These are phyloP conservation scores for Penicillium sp. DNA, from an alignment of 2,329 filamentous ascomycete genomes.

Conservation along the genomic window DNA sequence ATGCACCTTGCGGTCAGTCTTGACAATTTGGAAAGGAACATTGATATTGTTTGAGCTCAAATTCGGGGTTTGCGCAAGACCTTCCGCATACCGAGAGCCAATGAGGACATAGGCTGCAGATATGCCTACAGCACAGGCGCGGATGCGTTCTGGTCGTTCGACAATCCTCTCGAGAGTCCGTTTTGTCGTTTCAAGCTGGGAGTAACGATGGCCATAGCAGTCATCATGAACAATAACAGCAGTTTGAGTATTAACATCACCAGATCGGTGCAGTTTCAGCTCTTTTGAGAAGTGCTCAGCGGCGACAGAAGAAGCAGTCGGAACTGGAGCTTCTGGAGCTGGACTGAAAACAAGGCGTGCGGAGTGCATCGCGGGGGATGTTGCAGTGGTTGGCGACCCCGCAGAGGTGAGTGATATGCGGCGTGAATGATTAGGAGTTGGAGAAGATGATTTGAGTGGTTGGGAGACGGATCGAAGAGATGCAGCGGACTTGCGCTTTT, in stretches of 20 bases:
- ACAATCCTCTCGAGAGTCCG: constrained; percentile 74
- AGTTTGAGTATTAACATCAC: constrained; percentile 54
- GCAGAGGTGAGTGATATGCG: constrained; percentile 34
- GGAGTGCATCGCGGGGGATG: constrained; percentile 27
- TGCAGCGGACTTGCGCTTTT: constrained; percentile 39
- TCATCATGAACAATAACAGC: constrained; percentile 87
- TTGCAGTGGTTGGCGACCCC: constrained; percentile 24
- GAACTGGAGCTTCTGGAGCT: constrained; percentile 21
- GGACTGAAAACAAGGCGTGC: constrained; percentile 25
- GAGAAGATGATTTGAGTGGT: constrained; percentile 28
- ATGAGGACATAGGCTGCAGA: constrained; percentile 88
- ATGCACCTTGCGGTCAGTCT: constrained; percentile 69
- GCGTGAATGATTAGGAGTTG: constrained; percentile 33
- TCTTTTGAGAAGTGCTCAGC: constrained; percentile 68
- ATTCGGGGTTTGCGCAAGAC: constrained; percentile 64
- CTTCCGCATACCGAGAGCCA: constrained; percentile 73
- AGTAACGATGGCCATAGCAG: constrained; percentile 91
- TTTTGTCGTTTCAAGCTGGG: constrained; percentile 72
- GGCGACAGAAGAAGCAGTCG: constrained; percentile 60
- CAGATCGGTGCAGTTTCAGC: constrained; percentile 59
- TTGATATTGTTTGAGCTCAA: constrained; percentile 44
- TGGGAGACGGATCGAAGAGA: constrained; percentile 38
- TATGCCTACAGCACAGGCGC: constrained; percentile 77
- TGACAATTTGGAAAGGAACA: constrained; percentile 72
- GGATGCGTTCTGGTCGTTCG: constrained; percentile 86